Conservation (phyloP, 805 yeast species). For the Teunomyces atbi region DNA sequence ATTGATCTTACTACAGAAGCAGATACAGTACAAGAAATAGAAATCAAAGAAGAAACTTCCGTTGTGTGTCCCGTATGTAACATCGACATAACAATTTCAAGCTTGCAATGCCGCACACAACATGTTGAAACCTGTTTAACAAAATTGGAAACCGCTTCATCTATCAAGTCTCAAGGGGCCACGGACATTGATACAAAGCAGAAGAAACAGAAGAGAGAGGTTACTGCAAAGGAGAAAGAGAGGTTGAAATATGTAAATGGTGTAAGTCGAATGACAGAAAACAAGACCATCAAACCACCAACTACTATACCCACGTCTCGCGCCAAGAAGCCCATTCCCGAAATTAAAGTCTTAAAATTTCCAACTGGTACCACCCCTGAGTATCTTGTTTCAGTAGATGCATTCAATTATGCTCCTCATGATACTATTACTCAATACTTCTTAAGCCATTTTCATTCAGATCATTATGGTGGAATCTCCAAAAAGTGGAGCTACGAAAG, state of each 20-base stretch:
- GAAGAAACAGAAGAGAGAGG: constrained; percentile 5
- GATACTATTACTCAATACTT: constrained; percentile 52
- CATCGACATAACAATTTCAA: constrained; percentile 34
- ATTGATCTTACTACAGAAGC: constrained; percentile 17
- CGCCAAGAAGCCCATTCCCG: constrained; percentile 45
- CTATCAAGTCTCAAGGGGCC: too few species aligned
- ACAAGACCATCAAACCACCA: constrained; percentile 10
- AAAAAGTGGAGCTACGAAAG: constrained; percentile 64
- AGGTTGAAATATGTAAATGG: neutral
- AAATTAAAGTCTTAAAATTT: constrained; percentile 51
- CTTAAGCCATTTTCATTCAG: constrained; percentile 86
- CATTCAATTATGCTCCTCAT: constrained; percentile 53
- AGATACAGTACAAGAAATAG: constrained; percentile 3
- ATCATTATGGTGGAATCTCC: constrained; percentile 86
- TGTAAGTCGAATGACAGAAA: constrained; percentile 9
- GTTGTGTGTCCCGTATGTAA: constrained; percentile 54
- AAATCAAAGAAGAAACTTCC: neutral
- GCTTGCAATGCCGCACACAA: constrained; percentile 42
- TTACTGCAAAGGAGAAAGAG: constrained; percentile 20
- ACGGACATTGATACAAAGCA: neutral
- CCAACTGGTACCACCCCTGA: constrained; percentile 16
- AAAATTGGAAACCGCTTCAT: neutral
- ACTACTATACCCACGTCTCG: constrained; percentile 15
- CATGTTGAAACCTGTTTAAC: constrained; percentile 58
- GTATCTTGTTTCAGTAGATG: constrained; percentile 60